phyloP scores from a whole-genome alignment of 192 early-diverging fungal species.

The Dissophora globulifera region DNA sequence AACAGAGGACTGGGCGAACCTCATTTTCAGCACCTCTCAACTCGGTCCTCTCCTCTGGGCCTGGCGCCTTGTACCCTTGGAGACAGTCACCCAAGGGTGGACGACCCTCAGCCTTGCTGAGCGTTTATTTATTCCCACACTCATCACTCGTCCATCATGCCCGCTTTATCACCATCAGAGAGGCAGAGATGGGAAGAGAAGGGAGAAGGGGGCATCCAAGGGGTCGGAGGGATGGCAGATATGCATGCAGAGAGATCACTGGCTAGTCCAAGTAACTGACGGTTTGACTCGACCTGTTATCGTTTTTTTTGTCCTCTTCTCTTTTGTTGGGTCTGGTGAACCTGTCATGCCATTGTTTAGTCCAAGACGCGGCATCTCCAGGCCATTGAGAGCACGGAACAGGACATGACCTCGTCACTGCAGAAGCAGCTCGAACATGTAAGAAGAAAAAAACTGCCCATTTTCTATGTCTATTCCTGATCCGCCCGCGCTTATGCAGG shows the following conservation, averaged over 20 bases:
- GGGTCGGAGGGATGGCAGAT: too few species aligned
- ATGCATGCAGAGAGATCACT: too few species aligned
- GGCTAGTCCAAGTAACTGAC: too few species aligned
- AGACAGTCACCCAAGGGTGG: constrained; percentile 6
- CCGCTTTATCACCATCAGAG: background rate
- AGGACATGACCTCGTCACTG: constrained; percentile 53
- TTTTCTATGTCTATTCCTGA: background rate
- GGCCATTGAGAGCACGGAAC: constrained; percentile 50
- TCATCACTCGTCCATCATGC: background rate
- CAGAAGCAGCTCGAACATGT: constrained; percentile 57
- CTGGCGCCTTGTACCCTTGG: background rate
- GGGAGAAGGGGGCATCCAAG: too few species aligned
- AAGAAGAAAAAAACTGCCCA: background rate
- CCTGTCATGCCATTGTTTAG: constrained; percentile 10
- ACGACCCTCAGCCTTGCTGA: too few species aligned
- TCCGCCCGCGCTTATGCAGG: too few species aligned
- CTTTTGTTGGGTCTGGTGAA: background rate
- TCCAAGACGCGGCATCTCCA: constrained; percentile 48
- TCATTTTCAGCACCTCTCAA: too few species aligned
- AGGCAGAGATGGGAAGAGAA: too few species aligned
- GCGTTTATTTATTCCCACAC: constrained; percentile 8
- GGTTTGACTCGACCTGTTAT: background rate
- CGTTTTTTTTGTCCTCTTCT: background rate
- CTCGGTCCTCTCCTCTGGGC: background rate
- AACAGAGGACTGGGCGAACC: too few species aligned